A percentile compares a stretch with the other conserved stretches of the same genome.
Conservation (phyloP, 805 yeast species). For the Teunomyces funiuensis region DNA sequence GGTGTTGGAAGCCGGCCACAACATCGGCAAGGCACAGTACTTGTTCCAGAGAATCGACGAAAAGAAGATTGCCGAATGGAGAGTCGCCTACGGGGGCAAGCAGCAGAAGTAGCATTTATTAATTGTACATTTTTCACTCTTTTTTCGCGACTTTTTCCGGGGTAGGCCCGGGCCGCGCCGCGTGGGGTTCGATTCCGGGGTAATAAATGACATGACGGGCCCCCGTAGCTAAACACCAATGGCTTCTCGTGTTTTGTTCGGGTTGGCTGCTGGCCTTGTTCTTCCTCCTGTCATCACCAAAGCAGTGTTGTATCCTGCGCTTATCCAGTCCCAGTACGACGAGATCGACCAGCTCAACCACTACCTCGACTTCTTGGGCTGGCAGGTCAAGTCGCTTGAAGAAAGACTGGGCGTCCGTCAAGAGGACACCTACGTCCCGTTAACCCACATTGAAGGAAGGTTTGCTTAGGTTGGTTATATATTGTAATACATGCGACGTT, state of each 20-base stretch:
- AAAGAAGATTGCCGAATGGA: conserved; percentile 83
- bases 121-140: neutral
- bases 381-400: conserved; percentile 34
- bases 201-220: too few species aligned
- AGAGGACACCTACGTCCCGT: conserved; percentile 24
- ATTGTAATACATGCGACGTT: conserved; percentile 11
- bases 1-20: conserved; percentile 74
- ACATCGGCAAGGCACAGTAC: conserved; percentile 87
- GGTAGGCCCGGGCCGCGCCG: neutral
- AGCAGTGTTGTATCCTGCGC: conserved; percentile 24
- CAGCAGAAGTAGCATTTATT: conserved; percentile 28
- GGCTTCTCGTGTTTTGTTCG: conserved; percentile 13
- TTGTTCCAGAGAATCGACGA: conserved; percentile 91
- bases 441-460: neutral
- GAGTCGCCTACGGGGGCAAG: conserved; percentile 80
- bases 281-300: conserved; percentile 33
- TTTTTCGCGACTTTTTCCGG: conserved; percentile 1
- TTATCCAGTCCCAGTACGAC: conserved; percentile 21
- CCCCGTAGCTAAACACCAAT: too few species aligned
- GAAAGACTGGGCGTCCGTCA: conserved; percentile 28
- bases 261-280: conserved; percentile 29
- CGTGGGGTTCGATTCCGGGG: neutral
- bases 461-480: neutral
- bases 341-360: conserved; percentile 32
- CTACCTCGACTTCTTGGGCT: conserved; percentile 33